Evolutionary conservation across 176 grass and related monocot genomes (phyloP).

Genomic region (Guadua angustifolia): DNA sequence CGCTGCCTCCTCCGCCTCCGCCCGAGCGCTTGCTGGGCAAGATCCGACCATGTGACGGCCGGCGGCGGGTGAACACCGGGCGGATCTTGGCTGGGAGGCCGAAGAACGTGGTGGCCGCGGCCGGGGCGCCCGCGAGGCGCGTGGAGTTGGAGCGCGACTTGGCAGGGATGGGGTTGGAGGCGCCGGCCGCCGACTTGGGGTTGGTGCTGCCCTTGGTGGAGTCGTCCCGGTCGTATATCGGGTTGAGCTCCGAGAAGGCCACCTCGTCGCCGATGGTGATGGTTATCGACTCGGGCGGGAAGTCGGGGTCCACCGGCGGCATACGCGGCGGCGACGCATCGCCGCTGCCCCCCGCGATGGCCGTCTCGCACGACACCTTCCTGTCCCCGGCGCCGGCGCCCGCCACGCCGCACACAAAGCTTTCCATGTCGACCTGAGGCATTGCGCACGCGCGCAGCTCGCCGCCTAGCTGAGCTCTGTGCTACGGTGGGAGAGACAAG

Average conservation of each 20-base stretch:
- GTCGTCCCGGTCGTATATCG: slow-evolving; percentile 93
- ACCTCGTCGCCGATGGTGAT: slow-evolving; percentile 71
- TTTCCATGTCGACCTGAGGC: slow-evolving; percentile 63
- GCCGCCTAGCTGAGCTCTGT: not conserved
- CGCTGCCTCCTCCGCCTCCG: slow-evolving; percentile 20
- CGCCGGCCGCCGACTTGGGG: slow-evolving; percentile 64
- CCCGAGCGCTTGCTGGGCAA: slow-evolving; percentile 63
- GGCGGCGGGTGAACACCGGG: slow-evolving; percentile 57
- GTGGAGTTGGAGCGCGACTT: slow-evolving; percentile 73
- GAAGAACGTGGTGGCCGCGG: slow-evolving; percentile 65
- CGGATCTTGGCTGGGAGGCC: slow-evolving; percentile 69
- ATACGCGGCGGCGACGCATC: slow-evolving; percentile 36
- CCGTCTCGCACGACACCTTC: slow-evolving; percentile 73
- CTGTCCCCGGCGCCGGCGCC: slow-evolving; percentile 55
- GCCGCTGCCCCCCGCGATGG: slow-evolving; percentile 46
- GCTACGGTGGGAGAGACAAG: not conserved
- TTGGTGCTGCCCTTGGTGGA: slow-evolving; percentile 95
- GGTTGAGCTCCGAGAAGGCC: slow-evolving; percentile 71
- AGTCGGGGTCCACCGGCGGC: slow-evolving; percentile 58
- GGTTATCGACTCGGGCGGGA: slow-evolving; percentile 80
- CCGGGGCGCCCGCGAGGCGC: slow-evolving; percentile 46
- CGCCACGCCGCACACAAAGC: slow-evolving; percentile 53
- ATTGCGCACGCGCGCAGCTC: slow-evolving; percentile 28
- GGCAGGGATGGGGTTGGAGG: slow-evolving; percentile 55
- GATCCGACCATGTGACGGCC: slow-evolving; percentile 58